Evolutionary conservation across 106 monocot species (phyloP), one percentile per base, ranked within the genome.

Genomic region (Phalaenopsis aphrodite): DNA sequence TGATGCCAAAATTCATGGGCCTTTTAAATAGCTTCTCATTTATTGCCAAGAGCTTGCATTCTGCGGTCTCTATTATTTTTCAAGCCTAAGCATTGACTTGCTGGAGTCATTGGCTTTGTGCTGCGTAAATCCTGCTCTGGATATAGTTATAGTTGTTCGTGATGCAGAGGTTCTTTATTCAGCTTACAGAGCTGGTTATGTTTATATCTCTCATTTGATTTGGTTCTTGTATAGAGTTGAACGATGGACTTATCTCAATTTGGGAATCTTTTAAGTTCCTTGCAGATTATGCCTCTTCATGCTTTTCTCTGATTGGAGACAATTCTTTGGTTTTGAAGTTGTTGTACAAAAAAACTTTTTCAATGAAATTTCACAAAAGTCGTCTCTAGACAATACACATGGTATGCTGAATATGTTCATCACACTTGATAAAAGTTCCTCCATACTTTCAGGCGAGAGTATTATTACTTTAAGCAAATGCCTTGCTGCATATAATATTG

Each of bases 1-100:
- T 98, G 98, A 93, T 98, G 89, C 98, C 98, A n/a, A n/a, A 68
- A 66, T 77, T 18, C 82, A 81, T 82, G 95, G 95, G 56, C 79
- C 83, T 52, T 96, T 96, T 75, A 36, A 87, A 37, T 90, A 90
- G 77, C 90, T 91, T 55, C 90, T 93, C 6, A 73, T 15, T 17
- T 93, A 93, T 75, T 91, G 91, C 81, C 91, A 96, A 78, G 90
- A 91, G 42, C 85, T 91, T 82, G 91, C 96, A 11, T 76, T 93
- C 37, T 88, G 78, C 68, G 81, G 85, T 42, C 58, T 96, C 73
- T 93, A 88, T 87, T 91, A 96, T 80, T 90, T 93, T 75, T 87
- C 91, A 56, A 87, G 55, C 73, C 71, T 96, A 85, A 86, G 55
- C 77, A 61, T 87, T 39, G 83, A 88, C 43, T 77, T 90, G 76